Conservation (phyloP, 495 filamentous ascomycete species). For the Sporormia fimetaria region DNA sequence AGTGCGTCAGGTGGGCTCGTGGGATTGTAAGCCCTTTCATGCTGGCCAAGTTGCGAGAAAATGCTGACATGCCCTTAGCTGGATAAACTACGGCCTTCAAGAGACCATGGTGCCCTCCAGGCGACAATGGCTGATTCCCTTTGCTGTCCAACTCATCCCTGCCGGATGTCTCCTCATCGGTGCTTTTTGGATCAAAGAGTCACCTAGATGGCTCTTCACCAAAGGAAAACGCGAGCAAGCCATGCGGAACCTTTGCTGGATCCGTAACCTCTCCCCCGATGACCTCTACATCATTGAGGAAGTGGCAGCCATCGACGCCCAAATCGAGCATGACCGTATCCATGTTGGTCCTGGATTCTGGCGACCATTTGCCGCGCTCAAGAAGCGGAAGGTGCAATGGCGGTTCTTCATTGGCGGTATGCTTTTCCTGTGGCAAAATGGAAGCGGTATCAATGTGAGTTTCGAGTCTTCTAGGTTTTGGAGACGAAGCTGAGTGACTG, state of each 20-base stretch:
- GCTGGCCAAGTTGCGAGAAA: constrained; percentile 3
- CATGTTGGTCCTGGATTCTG: constrained; percentile 53
- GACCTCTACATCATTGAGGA: constrained; percentile 60
- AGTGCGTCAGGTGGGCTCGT: too few relatives aligned
- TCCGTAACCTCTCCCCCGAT: constrained; percentile 46
- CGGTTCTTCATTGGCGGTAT: constrained; percentile 55
- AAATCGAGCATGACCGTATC: constrained; percentile 44
- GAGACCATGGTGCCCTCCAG: constrained; percentile 36
- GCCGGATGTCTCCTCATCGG: constrained; percentile 40
- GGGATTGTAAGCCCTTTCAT: constrained; percentile 51
- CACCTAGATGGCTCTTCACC: constrained; percentile 51
- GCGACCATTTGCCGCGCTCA: constrained; percentile 45
- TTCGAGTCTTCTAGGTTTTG: constrained; percentile 45
- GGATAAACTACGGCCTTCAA: constrained; percentile 38
- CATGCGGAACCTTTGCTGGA: constrained; percentile 49
- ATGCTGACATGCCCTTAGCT: constrained; percentile 7
- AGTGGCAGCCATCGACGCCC: constrained; percentile 48
- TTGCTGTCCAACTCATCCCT: constrained; percentile 47
- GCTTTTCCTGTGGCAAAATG: constrained; percentile 59
- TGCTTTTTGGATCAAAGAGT: constrained; percentile 45
- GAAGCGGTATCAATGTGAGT: constrained; percentile 55
- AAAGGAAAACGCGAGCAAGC: constrained; percentile 46
- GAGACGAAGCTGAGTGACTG: constrained; percentile 40
- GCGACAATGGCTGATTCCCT: constrained; percentile 46
- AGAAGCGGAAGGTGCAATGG: constrained; percentile 39